These are phyloP conservation scores for Chenopodium berlandieri DNA, from an alignment of 148 eudicot genomes.

Conservation along the genomic window DNA sequence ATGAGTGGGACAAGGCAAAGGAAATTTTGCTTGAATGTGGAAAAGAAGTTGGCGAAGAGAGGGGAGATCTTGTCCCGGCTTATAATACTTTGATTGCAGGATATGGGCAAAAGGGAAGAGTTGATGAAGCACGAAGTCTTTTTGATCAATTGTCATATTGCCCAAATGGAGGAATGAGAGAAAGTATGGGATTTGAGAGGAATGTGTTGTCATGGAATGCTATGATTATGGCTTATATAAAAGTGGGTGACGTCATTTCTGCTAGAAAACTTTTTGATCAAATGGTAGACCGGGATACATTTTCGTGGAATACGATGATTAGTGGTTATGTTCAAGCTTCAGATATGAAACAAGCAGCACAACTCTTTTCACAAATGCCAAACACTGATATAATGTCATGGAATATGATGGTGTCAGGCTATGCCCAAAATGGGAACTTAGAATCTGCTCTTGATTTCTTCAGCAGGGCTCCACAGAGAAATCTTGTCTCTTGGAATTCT, in stretches of 20 bases:
- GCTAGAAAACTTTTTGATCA: constrained; percentile 47
- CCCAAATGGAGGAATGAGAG: constrained; percentile 9
- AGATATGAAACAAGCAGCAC: constrained; percentile 50
- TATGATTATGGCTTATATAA: constrained; percentile 62
- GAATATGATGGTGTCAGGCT: constrained; percentile 51
- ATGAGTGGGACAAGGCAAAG: constrained; percentile 38
- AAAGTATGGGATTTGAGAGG: constrained; percentile 34
- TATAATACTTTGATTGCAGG: constrained; percentile 60
- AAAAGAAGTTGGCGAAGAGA: constrained; percentile 12
- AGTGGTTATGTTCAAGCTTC: constrained; percentile 42
- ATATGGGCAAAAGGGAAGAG: constrained; percentile 50
- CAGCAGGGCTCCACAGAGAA: constrained; percentile 38
- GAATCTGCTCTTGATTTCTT: constrained; percentile 43
- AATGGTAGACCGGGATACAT: constrained; percentile 41
- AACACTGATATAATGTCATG: constrained; percentile 49
- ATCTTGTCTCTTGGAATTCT: constrained; percentile 50
- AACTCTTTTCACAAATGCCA: constrained; percentile 49
- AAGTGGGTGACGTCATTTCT: constrained; percentile 37
- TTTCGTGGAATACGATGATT: constrained; percentile 58
- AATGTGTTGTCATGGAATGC: constrained; percentile 56
- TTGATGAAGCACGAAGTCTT: constrained; percentile 39
- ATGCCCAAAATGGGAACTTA: constrained; percentile 42
- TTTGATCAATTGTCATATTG: constrained; percentile 41
- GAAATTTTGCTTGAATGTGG: constrained; percentile 31
- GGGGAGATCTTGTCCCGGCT: constrained; percentile 39